Percentiles rank a stretch among this genome's conserved stretches.
phyloP scores from a whole-genome alignment of 345 rosid genomes.

The Cardamine occulta region DNA sequence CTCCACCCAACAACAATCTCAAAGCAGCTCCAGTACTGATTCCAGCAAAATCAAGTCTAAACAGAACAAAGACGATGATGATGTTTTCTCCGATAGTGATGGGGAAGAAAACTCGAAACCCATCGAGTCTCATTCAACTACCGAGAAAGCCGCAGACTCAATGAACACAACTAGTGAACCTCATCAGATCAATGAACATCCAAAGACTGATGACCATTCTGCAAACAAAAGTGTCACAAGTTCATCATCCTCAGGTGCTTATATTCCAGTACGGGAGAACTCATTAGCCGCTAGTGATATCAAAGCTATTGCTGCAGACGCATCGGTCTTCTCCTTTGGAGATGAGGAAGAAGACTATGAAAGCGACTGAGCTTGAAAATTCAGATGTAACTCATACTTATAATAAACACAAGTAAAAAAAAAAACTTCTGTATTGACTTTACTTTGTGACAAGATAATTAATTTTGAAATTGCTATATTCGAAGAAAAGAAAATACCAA shows the following conservation, averaged over 20 bases:
- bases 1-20: constrained; percentile 37
- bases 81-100: constrained; percentile 84
- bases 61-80: constrained; percentile 60
- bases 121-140: constrained; percentile 32
- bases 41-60: constrained; percentile 41
- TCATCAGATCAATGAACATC: constrained; percentile 17
- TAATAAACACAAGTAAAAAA: background rate
- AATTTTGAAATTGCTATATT: no score
- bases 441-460: no score
- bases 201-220: constrained; percentile 22
- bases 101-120: constrained; percentile 61
- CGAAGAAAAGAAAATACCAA: no score
- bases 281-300: constrained; percentile 57
- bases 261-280: constrained; percentile 11
- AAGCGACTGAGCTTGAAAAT: constrained; percentile 51
- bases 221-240: constrained; percentile 13
- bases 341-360: constrained; percentile 87
- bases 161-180: constrained; percentile 15
- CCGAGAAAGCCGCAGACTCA: constrained; percentile 33
- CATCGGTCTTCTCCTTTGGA: constrained; percentile 85
- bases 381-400: background rate
- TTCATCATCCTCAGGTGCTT: constrained; percentile 4
- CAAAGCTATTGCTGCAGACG: constrained; percentile 87
- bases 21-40: constrained; percentile 35
- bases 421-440: background rate